Evolutionary conservation across 2,329 filamentous ascomycete species (phyloP), one percentile per base, ranked within the genome.

Genomic region (Cucurbitaria berberidis): DNA sequence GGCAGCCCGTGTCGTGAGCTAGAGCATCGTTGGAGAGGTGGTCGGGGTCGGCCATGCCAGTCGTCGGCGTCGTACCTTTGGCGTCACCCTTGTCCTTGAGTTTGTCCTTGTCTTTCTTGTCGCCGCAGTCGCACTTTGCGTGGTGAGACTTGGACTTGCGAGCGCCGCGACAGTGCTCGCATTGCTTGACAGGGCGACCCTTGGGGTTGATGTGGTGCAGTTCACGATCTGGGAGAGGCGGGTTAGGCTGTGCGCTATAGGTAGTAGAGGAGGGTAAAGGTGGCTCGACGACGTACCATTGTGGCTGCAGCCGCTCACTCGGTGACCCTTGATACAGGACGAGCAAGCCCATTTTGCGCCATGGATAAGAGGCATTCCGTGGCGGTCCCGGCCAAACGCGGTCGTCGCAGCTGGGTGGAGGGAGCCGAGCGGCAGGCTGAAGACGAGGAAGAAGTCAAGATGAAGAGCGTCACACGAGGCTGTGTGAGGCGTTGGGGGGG

Each of bases 341-440:
- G 96, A 91, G 83, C 93, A 98, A 79, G 93, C 93, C 82, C 86
- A 98, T 83, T 98, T 98, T 82, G 96, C 91, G 78, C 93, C 93
- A 83, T 96, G 88, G 64, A 76, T 68, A 48, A 76, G 59, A 63
- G 74, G 72, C 73, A 75, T 75, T 57, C 63, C 71, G 64, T 57
- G 52, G 49, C 15, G 35, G 29, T 52, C 53, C 68, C 69, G 70
- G 71, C 70, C 69, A 65, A 59, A 55, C 58, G 64, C 68, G 67
- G 70, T 73, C 69, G 72, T 67, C 53, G 64, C 62, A 67, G 61
- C 51, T 59, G 63, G 67, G 63, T 63, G 45, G 27, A 45, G 51
- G 55, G 59, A 59, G 69, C 61, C 60, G 64, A 51, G 51, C 55
- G 52, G 53, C 45, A 19, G 60, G 52, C 57, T 44, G 35, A 49